Conservation (phyloP, 805 yeast species). For the Ogataea nitratoaversa region DNA sequence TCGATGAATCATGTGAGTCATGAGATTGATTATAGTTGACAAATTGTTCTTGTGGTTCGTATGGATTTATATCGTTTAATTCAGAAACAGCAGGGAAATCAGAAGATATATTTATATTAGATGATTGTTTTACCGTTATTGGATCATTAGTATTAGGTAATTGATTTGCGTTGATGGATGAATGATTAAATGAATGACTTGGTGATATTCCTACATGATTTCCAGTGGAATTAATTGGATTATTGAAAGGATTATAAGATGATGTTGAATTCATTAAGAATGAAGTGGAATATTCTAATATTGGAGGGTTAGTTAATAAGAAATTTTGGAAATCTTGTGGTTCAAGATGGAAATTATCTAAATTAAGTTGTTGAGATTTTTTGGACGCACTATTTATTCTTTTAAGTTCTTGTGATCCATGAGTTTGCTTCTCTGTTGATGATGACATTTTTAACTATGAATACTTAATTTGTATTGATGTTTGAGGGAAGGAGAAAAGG, state of each 20-base stretch:
- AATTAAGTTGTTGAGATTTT: constrained; percentile 3
- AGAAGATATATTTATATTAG: neutral
- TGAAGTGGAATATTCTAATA: constrained; percentile 27
- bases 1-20: neutral
- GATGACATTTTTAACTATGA: neutral
- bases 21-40: neutral
- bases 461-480: no score
- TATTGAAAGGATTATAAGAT: no score
- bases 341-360: constrained; percentile 30
- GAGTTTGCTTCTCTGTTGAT: neutral
- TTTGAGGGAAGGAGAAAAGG: no score
- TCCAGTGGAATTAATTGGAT: no score
- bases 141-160: neutral
- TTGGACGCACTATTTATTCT: neutral
- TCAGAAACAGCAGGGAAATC: neutral
- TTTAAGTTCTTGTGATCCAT: neutral
- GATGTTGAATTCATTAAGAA: constrained; percentile 2
- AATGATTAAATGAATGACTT: neutral
- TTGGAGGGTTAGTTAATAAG: constrained; percentile 33
- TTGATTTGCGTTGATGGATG: no score
- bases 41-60: neutral
- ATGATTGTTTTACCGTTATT: neutral
- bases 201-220: no score
- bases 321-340: constrained; percentile 34
- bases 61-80: neutral